A percentile compares a stretch with the other conserved stretches of the same genome.
These are phyloP conservation scores for Termitomyces heimii DNA, from an alignment of 768 basidiomycete species.

Conservation along the genomic window DNA sequence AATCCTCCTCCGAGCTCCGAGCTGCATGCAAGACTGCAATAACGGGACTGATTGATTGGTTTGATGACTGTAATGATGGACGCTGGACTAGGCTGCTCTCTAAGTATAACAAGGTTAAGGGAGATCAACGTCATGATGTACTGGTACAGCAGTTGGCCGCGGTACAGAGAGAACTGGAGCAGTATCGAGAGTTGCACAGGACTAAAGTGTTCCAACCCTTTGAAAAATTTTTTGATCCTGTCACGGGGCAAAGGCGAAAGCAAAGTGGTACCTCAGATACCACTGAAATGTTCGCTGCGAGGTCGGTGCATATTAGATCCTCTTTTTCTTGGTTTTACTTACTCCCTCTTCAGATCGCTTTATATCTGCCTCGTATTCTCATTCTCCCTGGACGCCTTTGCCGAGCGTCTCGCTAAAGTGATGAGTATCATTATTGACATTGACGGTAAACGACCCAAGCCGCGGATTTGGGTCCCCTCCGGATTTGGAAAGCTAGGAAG, in stretches of 20 bases:
- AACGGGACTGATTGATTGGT: slow-evolving; percentile 23
- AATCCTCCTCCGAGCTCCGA: slow-evolving; percentile 29
- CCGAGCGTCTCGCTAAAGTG: slow-evolving; percentile 27
- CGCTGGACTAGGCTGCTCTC: slow-evolving; percentile 29
- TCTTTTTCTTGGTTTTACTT: neutral
- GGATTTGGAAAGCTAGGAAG: slow-evolving; percentile 32
- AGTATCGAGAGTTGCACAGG: slow-evolving; percentile 30
- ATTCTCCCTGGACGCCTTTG: slow-evolving; percentile 34
- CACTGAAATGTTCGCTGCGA: slow-evolving; percentile 31
- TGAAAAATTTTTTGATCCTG: slow-evolving; percentile 33
- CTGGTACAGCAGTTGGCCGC: slow-evolving; percentile 19
- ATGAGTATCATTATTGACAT: slow-evolving; percentile 26
- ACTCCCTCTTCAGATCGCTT: slow-evolving; percentile 26
- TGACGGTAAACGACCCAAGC: slow-evolving; percentile 27
- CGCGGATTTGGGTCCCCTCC: slow-evolving; percentile 37
- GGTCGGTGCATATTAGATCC: slow-evolving; percentile 17
- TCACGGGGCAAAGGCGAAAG: slow-evolving; percentile 24
- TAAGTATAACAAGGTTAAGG: slow-evolving; percentile 12
- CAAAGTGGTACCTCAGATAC: slow-evolving; percentile 8
- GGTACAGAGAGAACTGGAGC: slow-evolving; percentile 21
- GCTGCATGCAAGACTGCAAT: slow-evolving; percentile 23
- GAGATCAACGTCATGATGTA: slow-evolving; percentile 19
- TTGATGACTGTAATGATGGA: slow-evolving; percentile 27
- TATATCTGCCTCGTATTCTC: slow-evolving; percentile 42
- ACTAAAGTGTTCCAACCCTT: slow-evolving; percentile 33